These are phyloP conservation scores for Isabelozyma heimii DNA, from an alignment of 805 yeast species.

Conservation along the genomic window DNA sequence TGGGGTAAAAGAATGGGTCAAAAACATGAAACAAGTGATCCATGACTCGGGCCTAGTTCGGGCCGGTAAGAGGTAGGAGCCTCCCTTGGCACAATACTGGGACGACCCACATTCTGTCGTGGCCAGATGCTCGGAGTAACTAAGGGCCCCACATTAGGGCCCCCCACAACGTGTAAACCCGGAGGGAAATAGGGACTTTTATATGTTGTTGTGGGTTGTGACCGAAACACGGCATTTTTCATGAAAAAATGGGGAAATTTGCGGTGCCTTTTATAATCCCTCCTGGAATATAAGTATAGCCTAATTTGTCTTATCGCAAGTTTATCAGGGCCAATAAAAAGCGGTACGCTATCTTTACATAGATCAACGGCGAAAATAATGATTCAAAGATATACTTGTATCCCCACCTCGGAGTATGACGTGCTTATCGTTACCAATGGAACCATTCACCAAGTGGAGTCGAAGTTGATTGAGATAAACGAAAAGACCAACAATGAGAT, in stretches of 20 bases:
- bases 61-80: background rate
- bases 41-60: no score
- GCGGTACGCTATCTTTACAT: no score
- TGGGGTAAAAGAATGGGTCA: no score
- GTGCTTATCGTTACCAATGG: slow-evolving; percentile 36
- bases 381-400: slow-evolving; percentile 36
- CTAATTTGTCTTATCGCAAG: background rate
- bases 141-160: background rate
- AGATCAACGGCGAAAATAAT: slow-evolving; percentile 7
- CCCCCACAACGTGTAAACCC: background rate
- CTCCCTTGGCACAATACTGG: background rate
- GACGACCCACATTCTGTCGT: background rate
- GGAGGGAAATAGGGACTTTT: background rate
- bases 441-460: slow-evolving; percentile 25
- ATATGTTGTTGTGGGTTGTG: background rate
- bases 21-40: no score
- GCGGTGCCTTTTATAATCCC: background rate
- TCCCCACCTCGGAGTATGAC: slow-evolving; percentile 29
- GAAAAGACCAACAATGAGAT: slow-evolving; percentile 14
- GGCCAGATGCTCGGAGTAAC: background rate
- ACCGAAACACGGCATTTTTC: background rate
- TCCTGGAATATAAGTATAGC: background rate
- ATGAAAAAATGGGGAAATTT: background rate
- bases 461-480: slow-evolving; percentile 21
- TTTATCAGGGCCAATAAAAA: background rate